A percentile compares a stretch with the other conserved stretches of the same genome.
These are phyloP conservation scores for Colletotrichum kahawae DNA, from an alignment of 2,329 filamentous ascomycete genomes.

Conservation along the genomic window DNA sequence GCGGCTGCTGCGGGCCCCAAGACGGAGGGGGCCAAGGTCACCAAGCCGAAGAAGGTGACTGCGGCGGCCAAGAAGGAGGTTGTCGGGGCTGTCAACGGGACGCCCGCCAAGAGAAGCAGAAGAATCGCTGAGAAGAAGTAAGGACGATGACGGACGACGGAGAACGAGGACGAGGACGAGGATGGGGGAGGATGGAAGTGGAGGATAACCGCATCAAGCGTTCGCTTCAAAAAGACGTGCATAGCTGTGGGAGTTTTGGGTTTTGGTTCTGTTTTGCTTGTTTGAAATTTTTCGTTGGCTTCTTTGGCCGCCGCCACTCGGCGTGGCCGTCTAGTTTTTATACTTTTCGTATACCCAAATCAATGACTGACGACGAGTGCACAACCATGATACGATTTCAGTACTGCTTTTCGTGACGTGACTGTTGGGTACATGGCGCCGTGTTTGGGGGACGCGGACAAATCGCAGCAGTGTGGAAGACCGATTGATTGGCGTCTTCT, in stretches of 20 bases:
- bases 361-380: too few species aligned
- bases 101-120: slow-evolving; percentile 3
- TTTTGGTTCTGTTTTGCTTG: accelerated
- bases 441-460: too few species aligned
- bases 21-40: slow-evolving; percentile 35
- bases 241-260: background rate
- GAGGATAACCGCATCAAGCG: background rate
- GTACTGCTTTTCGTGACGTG: too few species aligned
- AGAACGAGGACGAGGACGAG: background rate
- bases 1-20: slow-evolving; percentile 21
- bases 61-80: slow-evolving; percentile 13
- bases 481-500: too few species aligned
- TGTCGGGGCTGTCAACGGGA: slow-evolving; percentile 13
- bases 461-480: too few species aligned
- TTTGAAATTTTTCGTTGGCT: background rate
- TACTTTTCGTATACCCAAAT: too few species aligned
- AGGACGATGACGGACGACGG: background rate
- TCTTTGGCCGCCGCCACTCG: background rate
- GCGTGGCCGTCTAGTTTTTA: background rate
- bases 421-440: too few species aligned
- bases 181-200: background rate
- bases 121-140: slow-evolving; percentile 1
- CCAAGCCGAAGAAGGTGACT: slow-evolving; percentile 21
- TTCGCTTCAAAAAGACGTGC: background rate
- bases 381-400: too few species aligned